Evolutionary conservation across 2,329 filamentous ascomycete species (phyloP), one percentile per base, ranked within the genome.

Genomic region (Arachnomyces sp.): DNA sequence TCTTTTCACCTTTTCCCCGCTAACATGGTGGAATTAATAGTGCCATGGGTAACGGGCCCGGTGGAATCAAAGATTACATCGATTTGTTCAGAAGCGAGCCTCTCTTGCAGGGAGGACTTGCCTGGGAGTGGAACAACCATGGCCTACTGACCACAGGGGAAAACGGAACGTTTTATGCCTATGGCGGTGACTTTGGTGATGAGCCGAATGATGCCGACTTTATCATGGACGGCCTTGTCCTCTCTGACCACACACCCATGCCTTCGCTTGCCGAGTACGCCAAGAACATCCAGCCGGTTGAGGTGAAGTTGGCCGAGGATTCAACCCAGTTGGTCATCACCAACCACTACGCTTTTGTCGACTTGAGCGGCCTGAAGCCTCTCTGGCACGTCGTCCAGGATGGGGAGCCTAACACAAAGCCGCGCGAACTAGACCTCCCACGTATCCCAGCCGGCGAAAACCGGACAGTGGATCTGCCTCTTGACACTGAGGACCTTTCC

Each of bases 1-100:
- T n/a, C n/a, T n/a, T n/a, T n/a, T n/a, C n/a, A n/a, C n/a, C n/a
- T n/a, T n/a, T n/a, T n/a, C n/a, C n/a, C n/a, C n/a, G 21, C 21
- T 25, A 25, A 25, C 21, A 25, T 25, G 21, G n/a, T n/a, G n/a
- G n/a, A n/a, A 25, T 5, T 25, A 5, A 25, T 9, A 25, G 21
- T 51, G 80, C 82, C 1, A 86, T 86, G 82, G 83, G 82, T 5
- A 86, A 85, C 49, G 82, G 81, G 0, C 82, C 83, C 0, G 82
- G 82, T 1, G 75, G 75, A 28, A 67, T 86, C 9, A 72, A 81
- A 44, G 82, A 85, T 44, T 86, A 86, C 44, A 68, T 82, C 35
- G 67, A 78, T 31, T 69, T 72, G 0, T 86, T 85, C 62, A 72
- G 74, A 25, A 68, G 68, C 17, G 66, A 82, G 43, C 72, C 72